Evolutionary conservation across 345 rosid species (phyloP).

Genomic region (Populus alba): DNA sequence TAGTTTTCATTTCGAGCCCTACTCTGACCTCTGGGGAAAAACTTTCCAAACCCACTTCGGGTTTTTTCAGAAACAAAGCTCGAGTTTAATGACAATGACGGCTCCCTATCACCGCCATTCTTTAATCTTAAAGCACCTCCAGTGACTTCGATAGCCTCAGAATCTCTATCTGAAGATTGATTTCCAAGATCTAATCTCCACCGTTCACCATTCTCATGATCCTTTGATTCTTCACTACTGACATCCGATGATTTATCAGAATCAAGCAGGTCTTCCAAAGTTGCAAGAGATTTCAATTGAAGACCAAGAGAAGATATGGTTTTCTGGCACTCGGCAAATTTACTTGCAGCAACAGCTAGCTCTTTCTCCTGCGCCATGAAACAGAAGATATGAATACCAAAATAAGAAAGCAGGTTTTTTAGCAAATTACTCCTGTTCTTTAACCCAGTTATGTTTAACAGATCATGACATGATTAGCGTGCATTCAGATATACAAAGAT

Average conservation of each 20-base stretch:
- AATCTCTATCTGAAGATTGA: conserved; percentile 12
- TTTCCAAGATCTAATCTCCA: conserved; percentile 13
- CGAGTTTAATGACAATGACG: not conserved
- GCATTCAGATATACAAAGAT: not conserved
- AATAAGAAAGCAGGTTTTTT: not conserved
- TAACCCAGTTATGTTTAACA: not conserved
- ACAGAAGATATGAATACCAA: not conserved
- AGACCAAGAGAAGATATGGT: conserved; percentile 71
- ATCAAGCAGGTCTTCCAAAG: conserved; percentile 55
- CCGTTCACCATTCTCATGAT: conserved; percentile 13
- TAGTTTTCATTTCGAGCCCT: conserved; percentile 10
- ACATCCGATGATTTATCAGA: conserved; percentile 26
- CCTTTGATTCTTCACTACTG: conserved; percentile 14
- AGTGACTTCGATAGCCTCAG: conserved; percentile 5
- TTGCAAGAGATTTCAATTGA: conserved; percentile 59
- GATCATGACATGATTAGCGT: not conserved
- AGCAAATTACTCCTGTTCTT: not conserved
- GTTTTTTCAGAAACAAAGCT: conserved; percentile 18
- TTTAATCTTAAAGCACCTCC: conserved; percentile 1
- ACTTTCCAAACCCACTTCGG: conserved; percentile 25
- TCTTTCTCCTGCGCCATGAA: conserved; percentile 56
- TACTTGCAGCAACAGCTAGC: conserved; percentile 60
- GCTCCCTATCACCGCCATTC: conserved; percentile 2
- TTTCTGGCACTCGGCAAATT: conserved; percentile 80
- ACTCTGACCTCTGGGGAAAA: conserved; percentile 21